These are phyloP conservation scores for Cryomyces minteri DNA, from an alignment of 495 filamentous ascomycete genomes.

Conservation along the genomic window DNA sequence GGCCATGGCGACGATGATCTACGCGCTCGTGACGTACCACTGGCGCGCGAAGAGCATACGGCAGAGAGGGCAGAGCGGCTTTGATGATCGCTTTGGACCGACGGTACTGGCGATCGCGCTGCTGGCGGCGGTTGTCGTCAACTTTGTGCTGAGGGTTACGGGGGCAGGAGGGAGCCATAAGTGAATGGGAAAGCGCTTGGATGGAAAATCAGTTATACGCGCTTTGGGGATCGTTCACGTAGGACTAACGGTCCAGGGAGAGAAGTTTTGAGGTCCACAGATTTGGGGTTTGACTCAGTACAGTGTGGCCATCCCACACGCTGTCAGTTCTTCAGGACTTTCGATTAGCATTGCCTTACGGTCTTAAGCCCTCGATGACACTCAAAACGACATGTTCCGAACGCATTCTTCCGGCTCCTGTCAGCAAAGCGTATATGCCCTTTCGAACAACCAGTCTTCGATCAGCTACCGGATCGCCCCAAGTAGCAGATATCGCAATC, in stretches of 20 bases:
- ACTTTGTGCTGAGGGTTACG: constrained; percentile 74
- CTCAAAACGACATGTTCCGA: too few relatives aligned
- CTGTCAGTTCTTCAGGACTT: too few relatives aligned
- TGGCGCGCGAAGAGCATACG: constrained; percentile 92
- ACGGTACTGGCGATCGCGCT: constrained; percentile 74
- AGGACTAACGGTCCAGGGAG: not conserved
- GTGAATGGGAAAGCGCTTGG: not conserved
- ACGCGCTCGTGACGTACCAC: constrained; percentile 87
- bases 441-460: too few relatives aligned
- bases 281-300: too few relatives aligned
- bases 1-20: constrained; percentile 89
- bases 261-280: too few relatives aligned
- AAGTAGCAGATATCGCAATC: too few relatives aligned
- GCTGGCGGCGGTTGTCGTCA: constrained; percentile 73
- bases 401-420: too few relatives aligned
- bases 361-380: too few relatives aligned
- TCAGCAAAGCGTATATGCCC: too few relatives aligned
- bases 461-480: too few relatives aligned
- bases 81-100: constrained; percentile 88
- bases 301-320: too few relatives aligned
- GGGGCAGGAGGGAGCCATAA: constrained; percentile 20
- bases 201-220: not conserved
- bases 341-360: too few relatives aligned
- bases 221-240: not conserved
- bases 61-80: constrained; percentile 77